Evolutionary conservation across 192 early-diverging fungal genomes (phyloP).

Genomic region (Pilaira anomala): DNA sequence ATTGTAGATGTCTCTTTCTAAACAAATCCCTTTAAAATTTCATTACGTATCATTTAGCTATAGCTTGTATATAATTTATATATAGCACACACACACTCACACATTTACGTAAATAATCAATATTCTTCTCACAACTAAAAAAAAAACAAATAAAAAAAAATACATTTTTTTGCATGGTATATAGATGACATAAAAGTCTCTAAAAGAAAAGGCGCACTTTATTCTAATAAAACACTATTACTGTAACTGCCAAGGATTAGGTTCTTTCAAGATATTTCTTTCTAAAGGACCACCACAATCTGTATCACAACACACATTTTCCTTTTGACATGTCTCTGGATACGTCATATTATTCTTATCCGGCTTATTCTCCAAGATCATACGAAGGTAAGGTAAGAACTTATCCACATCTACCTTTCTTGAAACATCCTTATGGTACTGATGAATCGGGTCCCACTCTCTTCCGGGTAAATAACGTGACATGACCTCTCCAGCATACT

Average conservation of each 20-base stretch:
- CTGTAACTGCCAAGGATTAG: background rate
- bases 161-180: too few species aligned
- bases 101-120: too few species aligned
- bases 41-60: too few species aligned
- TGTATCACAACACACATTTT: constrained; percentile 7
- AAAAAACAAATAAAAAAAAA: too few species aligned
- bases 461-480: background rate
- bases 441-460: background rate
- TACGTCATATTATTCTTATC: background rate
- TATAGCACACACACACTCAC: too few species aligned
- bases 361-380: constrained; percentile 6
- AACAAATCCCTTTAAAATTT: too few species aligned
- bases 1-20: constrained; percentile 56
- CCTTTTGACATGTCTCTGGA: background rate
- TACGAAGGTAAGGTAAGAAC: constrained; percentile 15
- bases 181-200: too few species aligned
- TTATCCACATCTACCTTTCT: constrained; percentile 12
- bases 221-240: too few species aligned
- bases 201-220: too few species aligned
- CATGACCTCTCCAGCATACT: background rate
- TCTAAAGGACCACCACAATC: background rate
- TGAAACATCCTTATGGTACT: constrained; percentile 24
- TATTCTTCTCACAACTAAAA: too few species aligned
- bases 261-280: background rate
- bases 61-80: too few species aligned